Evolutionary conservation across 1,284 basidiomycete species (phyloP), one percentile per base, ranked within the genome.

Genomic region (Laetiporus sulphureus): DNA sequence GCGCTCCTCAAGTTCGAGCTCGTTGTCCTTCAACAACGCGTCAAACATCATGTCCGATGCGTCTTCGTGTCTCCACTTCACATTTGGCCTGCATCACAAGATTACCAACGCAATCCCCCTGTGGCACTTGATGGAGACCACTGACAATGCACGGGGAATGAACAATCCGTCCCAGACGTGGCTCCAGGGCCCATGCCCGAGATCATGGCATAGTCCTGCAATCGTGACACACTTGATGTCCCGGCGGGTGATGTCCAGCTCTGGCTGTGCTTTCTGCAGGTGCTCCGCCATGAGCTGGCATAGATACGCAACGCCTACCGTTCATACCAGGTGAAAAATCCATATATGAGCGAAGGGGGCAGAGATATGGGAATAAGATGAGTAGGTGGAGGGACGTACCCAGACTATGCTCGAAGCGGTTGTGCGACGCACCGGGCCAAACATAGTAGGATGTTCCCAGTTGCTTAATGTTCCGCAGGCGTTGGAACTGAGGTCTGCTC

Each of bases 321-420:
- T 22, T 3, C 16, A 36, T 5, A 32, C 10, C n/a, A 37, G 33
- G 34, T 18, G 24, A 10, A 3, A 32, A 19, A 38, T 30, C 25
- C 16, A 4, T 8, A 11, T n/a, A n/a, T n/a, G n/a, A n/a, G n/a
- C n/a, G n/a, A n/a, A n/a, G n/a, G n/a, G n/a, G n/a, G n/a, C n/a
- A n/a, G n/a, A 39, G 11, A 21, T 32, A 19, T 18, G 16, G 25
- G 12, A 31, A 25, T 27, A 19, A 35, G 18, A 13, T 18, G 25
- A 13, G 3, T 16, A 20, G 16, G 25, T 7, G 3, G 18, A 19
- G 3, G 4, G 19, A 46, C 72, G 36, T 43, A 83, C 85, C 86
- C 15, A 90, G 64, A 48, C 74, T 80, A 54, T 90, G 87, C 53
- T 90, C 86, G 48, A 90, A 89, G 0, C 86, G 73, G 48, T 79